phyloP scores from a whole-genome alignment of 306 rosid species.

The Quercus engelmannii region DNA sequence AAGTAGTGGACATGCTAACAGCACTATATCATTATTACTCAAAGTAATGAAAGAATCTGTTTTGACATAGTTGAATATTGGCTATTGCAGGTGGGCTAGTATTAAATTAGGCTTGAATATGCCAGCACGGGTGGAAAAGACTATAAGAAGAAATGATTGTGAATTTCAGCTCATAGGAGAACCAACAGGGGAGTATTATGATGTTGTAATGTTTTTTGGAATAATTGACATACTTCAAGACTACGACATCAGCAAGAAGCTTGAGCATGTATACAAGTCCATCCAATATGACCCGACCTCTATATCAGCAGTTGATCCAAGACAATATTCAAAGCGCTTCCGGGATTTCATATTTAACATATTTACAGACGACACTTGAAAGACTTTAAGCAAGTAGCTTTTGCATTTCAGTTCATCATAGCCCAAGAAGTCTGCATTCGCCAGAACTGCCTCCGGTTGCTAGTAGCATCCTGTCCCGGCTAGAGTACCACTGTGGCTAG shows the following conservation, averaged over 20 bases:
- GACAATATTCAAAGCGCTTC: slow-evolving; percentile 81
- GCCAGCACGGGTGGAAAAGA: slow-evolving; percentile 77
- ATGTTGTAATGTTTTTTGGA: slow-evolving; percentile 70
- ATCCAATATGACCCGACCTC: slow-evolving; percentile 86
- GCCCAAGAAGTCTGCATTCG: background rate
- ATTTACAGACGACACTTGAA: slow-evolving; percentile 50
- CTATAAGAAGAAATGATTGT: slow-evolving; percentile 51
- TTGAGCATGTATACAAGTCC: slow-evolving; percentile 96
- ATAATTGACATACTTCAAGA: slow-evolving; percentile 96
- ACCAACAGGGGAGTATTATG: slow-evolving; percentile 77
- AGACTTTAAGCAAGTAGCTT: background rate
- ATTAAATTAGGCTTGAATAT: slow-evolving; percentile 61
- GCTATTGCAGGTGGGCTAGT: slow-evolving; percentile 62
- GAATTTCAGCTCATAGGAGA: slow-evolving; percentile 73
- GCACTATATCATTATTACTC: background rate
- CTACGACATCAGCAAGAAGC: slow-evolving; percentile 97
- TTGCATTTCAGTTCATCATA: slow-evolving; percentile 3
- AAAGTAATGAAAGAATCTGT: background rate
- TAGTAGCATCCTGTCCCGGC: background rate
- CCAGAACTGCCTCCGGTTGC: background rate
- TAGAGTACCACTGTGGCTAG: background rate
- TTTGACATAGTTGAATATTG: background rate
- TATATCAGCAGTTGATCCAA: slow-evolving; percentile 93
- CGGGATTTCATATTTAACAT: slow-evolving; percentile 75
- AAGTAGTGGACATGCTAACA: background rate